Percentiles rank a stretch among this genome's conserved stretches.
Evolutionary conservation across 2,329 filamentous ascomycete genomes (phyloP).

Genomic region (Dothistroma septosporum): DNA sequence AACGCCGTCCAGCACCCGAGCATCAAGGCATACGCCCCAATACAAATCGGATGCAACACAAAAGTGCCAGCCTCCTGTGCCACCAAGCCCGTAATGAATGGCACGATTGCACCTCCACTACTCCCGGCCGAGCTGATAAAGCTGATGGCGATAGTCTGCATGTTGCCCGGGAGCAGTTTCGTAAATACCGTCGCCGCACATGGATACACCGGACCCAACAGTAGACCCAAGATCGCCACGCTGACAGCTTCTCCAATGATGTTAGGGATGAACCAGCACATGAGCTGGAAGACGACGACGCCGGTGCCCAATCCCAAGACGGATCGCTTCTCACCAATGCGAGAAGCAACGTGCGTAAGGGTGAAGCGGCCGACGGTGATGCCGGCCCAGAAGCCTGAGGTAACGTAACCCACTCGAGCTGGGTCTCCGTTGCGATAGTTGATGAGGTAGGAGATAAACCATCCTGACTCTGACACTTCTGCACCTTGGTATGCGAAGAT

Average conservation of each 20-base stretch:
- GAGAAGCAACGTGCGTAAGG: slow-evolving; percentile 62
- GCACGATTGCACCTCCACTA: slow-evolving; percentile 63
- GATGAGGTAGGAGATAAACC: slow-evolving; percentile 83
- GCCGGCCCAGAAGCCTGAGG: slow-evolving; percentile 61
- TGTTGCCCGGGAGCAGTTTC: slow-evolving; percentile 53
- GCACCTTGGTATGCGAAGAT: slow-evolving; percentile 84
- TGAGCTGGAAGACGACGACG: slow-evolving; percentile 64
- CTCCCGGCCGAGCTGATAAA: slow-evolving; percentile 67
- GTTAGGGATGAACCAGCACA: slow-evolving; percentile 58
- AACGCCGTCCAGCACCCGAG: slow-evolving; percentile 59
- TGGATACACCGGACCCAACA: slow-evolving; percentile 76
- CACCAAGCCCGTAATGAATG: slow-evolving; percentile 62
- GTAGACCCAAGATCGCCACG: slow-evolving; percentile 60
- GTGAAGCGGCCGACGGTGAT: slow-evolving; percentile 54
- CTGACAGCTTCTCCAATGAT: slow-evolving; percentile 48
- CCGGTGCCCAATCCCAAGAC: slow-evolving; percentile 61
- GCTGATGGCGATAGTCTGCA: slow-evolving; percentile 61
- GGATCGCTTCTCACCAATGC: slow-evolving; percentile 65
- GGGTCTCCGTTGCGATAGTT: slow-evolving; percentile 66
- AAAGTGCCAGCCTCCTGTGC: slow-evolving; percentile 60
- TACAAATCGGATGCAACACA: slow-evolving; percentile 63
- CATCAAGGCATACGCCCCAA: slow-evolving; percentile 64
- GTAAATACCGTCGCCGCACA: slow-evolving; percentile 64
- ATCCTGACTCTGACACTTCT: slow-evolving; percentile 78
- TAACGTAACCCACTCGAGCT: slow-evolving; percentile 71